phyloP scores from a whole-genome alignment of 352 stramenopile species.

The Phytopythium ostracodes region DNA sequence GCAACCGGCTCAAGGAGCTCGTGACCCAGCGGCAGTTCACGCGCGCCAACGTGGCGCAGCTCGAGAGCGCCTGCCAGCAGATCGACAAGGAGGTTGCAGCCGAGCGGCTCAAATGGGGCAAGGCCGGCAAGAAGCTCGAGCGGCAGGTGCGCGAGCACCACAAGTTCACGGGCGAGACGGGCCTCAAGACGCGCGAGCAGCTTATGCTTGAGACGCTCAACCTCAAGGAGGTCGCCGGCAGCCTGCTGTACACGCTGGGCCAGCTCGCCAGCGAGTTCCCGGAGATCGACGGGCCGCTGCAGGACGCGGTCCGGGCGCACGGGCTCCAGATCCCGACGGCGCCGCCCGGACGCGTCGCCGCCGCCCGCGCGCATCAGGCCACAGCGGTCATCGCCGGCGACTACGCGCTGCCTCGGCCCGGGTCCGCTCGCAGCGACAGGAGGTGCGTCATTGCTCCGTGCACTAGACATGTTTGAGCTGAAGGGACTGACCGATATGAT shows the following conservation, averaged over 20 bases:
- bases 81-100: constrained; percentile 67
- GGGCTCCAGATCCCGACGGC: constrained; percentile 78
- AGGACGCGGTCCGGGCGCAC: constrained; percentile 57
- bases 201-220: constrained; percentile 72
- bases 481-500: constrained; percentile 4
- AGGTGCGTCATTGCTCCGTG: constrained; percentile 35
- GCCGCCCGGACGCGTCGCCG: constrained; percentile 58
- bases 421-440: constrained; percentile 67
- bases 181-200: constrained; percentile 65
- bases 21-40: constrained; percentile 63
- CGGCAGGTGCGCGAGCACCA: constrained; percentile 58
- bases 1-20: constrained; percentile 60
- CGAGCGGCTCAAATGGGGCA: constrained; percentile 62
- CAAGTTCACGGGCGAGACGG: constrained; percentile 25
- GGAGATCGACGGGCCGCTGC: constrained; percentile 87
- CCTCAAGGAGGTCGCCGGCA: constrained; percentile 79
- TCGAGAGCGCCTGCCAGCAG: constrained; percentile 53
- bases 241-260: constrained; percentile 89
- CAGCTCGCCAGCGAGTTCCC: constrained; percentile 93
- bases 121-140: constrained; percentile 72
- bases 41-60: constrained; percentile 54
- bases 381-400: constrained; percentile 10
- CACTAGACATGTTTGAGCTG: too few relatives aligned
- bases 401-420: constrained; percentile 37
- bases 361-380: constrained; percentile 32